A percentile compares a stretch with the other conserved stretches of the same genome.
phyloP scores from a whole-genome alignment of 2,329 filamentous ascomycete species.

The Metarhizium anisopliae region DNA sequence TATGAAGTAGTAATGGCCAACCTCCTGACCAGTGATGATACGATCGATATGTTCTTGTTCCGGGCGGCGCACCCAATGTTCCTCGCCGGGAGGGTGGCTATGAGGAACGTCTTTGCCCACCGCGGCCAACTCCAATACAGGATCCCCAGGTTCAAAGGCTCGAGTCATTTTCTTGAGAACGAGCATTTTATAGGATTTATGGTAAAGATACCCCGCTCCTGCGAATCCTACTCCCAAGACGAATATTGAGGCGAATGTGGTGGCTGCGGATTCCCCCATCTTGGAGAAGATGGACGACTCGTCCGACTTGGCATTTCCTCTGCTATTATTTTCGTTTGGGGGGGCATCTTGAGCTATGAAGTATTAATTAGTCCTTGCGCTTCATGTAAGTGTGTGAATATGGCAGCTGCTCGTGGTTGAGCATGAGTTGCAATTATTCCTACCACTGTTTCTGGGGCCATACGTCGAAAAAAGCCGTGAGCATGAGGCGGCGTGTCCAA shows the following conservation, averaged over 20 bases:
- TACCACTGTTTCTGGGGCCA: conserved; percentile 2
- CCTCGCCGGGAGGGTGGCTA: conserved; percentile 28
- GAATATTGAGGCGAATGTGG: conserved; percentile 65
- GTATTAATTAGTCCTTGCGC: background rate
- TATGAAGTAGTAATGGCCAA: conserved; percentile 83
- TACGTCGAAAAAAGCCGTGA: conserved; percentile 3
- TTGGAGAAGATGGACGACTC: conserved; percentile 40
- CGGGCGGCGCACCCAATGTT: conserved; percentile 67
- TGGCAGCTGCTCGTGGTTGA: background rate
- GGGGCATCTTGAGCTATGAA: conserved; percentile 1
- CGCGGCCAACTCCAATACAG: conserved; percentile 73
- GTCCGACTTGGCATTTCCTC: conserved; percentile 2
- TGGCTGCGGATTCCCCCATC: conserved; percentile 66
- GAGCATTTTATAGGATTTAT: conserved; percentile 78
- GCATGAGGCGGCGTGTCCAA: background rate
- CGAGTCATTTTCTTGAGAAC: conserved; percentile 89
- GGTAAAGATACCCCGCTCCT: conserved; percentile 66
- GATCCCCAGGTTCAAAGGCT: conserved; percentile 87
- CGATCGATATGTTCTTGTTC: conserved; percentile 75
- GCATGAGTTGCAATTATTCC: background rate
- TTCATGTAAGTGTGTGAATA: background rate
- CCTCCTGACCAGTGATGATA: conserved; percentile 66
- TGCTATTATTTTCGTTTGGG: background rate
- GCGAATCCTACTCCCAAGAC: conserved; percentile 59
- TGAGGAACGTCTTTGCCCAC: conserved; percentile 47